phyloP scores from a whole-genome alignment of 192 early-diverging fungal genomes.

The Coemansia sp. region DNA sequence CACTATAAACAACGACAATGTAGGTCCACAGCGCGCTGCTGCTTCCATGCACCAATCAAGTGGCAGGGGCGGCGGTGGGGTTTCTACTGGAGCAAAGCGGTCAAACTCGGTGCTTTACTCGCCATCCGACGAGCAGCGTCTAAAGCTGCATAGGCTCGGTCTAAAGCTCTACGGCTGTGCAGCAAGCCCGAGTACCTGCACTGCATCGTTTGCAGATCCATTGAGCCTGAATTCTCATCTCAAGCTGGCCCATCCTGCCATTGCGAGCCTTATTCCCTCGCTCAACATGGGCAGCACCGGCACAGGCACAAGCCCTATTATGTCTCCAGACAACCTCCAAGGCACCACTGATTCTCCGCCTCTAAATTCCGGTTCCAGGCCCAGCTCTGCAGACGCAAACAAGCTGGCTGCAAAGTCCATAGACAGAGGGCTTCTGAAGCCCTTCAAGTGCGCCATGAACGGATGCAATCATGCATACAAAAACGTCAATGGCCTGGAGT shows the following conservation, averaged over 20 bases:
- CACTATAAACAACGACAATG: neutral
- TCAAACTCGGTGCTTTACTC: slow-evolving; percentile 48
- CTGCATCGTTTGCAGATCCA: slow-evolving; percentile 38
- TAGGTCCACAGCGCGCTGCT: slow-evolving; percentile 10
- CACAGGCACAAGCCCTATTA: neutral
- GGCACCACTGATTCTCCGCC: neutral
- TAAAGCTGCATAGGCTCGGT: slow-evolving; percentile 43
- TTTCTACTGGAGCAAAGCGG: slow-evolving; percentile 42
- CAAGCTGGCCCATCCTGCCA: slow-evolving; percentile 39
- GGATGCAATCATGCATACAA: slow-evolving; percentile 75
- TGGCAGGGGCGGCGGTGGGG: neutral
- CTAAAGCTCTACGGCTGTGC: slow-evolving; percentile 57
- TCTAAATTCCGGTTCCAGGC: neutral
- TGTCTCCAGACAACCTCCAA: neutral
- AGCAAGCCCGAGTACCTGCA: slow-evolving; percentile 38
- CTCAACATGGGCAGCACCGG: slow-evolving; percentile 17
- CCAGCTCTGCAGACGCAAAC: neutral
- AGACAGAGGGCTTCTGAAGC: slow-evolving; percentile 30
- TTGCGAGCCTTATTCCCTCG: slow-evolving; percentile 45
- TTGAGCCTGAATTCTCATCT: slow-evolving; percentile 51
- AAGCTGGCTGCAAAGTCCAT: neutral
- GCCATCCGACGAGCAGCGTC: slow-evolving; percentile 55
- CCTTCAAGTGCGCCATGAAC: slow-evolving; percentile 68
- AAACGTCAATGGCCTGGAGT: slow-evolving; percentile 83
- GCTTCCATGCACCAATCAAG: slow-evolving; percentile 4